Percentiles rank a stretch among this genome's conserved stretches.
These are phyloP conservation scores for Cicer pinnatifidum DNA, from an alignment of 306 rosid species.

Conservation along the genomic window DNA sequence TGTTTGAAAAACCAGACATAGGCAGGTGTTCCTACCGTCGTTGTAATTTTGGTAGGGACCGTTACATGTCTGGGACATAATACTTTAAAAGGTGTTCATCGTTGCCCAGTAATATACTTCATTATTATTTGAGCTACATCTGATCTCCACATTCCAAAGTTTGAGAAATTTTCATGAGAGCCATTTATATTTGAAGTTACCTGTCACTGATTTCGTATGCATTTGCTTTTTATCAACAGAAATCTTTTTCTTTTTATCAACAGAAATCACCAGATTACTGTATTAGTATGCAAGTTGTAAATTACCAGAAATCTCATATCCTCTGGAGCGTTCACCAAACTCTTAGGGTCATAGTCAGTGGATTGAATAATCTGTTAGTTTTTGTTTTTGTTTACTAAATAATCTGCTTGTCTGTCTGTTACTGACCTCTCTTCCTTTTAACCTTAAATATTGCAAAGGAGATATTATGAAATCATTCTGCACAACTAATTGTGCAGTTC, in stretches of 20 bases:
- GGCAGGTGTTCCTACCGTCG: constrained; percentile 34
- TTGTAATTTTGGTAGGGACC: constrained; percentile 27
- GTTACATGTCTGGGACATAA: constrained; percentile 51
- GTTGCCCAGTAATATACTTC: constrained; percentile 51
- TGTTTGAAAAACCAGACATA: constrained; percentile 43
- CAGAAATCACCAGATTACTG: too few species aligned
- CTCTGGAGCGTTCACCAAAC: neutral
- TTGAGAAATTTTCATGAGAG: constrained; percentile 1
- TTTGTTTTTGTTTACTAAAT: neutral
- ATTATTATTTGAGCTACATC: constrained; percentile 64
- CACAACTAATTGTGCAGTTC: neutral
- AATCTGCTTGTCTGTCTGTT: neutral
- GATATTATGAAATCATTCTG: neutral
- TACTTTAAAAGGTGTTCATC: constrained; percentile 52
- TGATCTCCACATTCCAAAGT: constrained; percentile 44
- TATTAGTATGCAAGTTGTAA: neutral
- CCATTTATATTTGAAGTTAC: too few species aligned
- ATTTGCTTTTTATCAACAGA: neutral
- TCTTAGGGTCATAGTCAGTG: neutral
- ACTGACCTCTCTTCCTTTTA: neutral
- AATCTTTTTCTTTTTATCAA: too few species aligned
- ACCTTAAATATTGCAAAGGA: neutral
- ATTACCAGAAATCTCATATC: neutral
- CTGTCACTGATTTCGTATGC: neutral
- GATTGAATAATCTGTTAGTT: neutral